Percentiles rank a stretch among this genome's conserved stretches.
phyloP scores from a whole-genome alignment of 2,329 filamentous ascomycete species.

The Tolypocladium cylindrosporum region DNA sequence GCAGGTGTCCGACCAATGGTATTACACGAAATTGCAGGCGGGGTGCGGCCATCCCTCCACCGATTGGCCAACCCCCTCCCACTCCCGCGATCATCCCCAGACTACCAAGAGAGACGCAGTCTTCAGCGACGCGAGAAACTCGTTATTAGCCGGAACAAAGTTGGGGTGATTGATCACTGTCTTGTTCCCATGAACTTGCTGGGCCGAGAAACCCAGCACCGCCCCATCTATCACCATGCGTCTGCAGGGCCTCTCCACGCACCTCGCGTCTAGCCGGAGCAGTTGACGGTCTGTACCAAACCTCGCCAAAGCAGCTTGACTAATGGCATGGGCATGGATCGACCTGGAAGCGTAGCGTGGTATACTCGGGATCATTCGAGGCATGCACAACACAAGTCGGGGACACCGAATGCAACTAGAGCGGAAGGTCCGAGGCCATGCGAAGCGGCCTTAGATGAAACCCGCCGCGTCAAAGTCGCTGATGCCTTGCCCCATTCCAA shows the following conservation, averaged over 20 bases:
- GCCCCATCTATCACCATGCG: neutral
- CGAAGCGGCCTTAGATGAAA: conserved; percentile 5
- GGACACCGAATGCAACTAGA: no score
- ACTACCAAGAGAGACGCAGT: neutral
- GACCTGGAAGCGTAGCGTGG: neutral
- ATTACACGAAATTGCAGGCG: neutral
- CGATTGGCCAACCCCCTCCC: neutral
- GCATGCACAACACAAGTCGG: neutral
- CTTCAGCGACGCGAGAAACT: neutral
- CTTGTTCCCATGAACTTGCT: neutral
- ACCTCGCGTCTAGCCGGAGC: conserved; percentile 24
- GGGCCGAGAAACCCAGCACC: neutral
- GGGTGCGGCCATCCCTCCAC: neutral
- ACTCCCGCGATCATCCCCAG: neutral
- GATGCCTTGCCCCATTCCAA: conserved; percentile 6
- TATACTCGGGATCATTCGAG: neutral
- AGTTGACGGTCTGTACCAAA: conserved; percentile 35
- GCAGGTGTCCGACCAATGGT: neutral
- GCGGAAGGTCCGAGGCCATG: no score
- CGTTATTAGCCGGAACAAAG: neutral
- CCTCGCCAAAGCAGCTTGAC: conserved; percentile 5
- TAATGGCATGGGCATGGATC: neutral
- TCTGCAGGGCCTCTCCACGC: neutral
- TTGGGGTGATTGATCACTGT: neutral
- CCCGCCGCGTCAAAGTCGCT: conserved; percentile 11